Evolutionary conservation across 805 yeast species (phyloP), one percentile per base, ranked within the genome.

Genomic region (Yamadazyma kitorensis): DNA sequence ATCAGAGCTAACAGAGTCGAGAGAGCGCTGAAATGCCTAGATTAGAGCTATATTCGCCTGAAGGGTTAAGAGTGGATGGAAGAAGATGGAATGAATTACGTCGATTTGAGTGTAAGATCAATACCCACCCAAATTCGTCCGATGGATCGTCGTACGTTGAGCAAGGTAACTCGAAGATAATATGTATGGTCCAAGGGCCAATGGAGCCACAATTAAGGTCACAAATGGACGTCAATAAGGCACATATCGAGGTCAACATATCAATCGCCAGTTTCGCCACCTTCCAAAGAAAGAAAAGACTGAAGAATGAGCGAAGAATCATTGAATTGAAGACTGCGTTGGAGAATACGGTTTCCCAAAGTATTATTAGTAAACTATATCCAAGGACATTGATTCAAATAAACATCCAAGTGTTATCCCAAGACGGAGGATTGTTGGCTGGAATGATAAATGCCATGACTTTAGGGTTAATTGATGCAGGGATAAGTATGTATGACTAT

Each of bases 51-150:
- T 91, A 86, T 54, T 89, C 97, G 0, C 96, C 96, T 5, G 98
- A 93, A 60, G 98, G 98, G 4, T 71, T 93, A 29, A 71, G 98
- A 44, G 67, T 82, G 10, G 98, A 93, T 56, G 98, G 98, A 2
- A 78, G 98, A 49, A 73, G 98, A 43, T 88, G 93, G 88, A 87
- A 91, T 51, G 98, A 93, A 57, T 70, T 89, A 27, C 79, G 98
- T 31, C 72, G 80, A 19, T 86, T 93, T 51, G 77, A 76, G 24
- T 85, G 95, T 53, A 74, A 78, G 13, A 78, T 86, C 34, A 87
- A 87, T 51, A 88, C 98, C 1, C 97, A 89, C 51, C 87, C 96
- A 5, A 77, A 73, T 47, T 75, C 89, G 1, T 74, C 93, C 2
- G 97, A 91, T 59, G 98, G 98, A 5, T 89, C 97, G 1, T 80